These are phyloP conservation scores for Udeniomyces megalosporus DNA, from an alignment of 768 basidiomycete genomes.

Conservation along the genomic window DNA sequence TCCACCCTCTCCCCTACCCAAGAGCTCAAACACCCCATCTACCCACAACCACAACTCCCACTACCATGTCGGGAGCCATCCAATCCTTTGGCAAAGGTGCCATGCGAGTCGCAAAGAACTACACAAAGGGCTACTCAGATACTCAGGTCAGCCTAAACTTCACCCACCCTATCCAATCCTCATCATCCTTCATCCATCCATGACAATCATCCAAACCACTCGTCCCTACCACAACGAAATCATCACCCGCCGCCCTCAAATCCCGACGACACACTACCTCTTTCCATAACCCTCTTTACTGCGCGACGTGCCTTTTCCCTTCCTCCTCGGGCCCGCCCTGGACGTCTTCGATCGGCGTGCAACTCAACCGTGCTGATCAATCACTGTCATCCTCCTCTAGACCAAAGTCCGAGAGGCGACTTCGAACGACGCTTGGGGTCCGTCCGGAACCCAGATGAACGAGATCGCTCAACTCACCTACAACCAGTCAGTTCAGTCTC, in stretches of 20 bases:
- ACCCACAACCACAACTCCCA: no score
- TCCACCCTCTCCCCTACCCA: neutral
- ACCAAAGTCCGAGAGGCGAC: slow-evolving; percentile 92
- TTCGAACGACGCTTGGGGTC: slow-evolving; percentile 96
- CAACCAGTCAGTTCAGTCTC: slow-evolving; percentile 57
- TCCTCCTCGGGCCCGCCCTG: neutral
- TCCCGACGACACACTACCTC: neutral
- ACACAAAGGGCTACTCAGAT: slow-evolving; percentile 56
- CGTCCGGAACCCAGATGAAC: slow-evolving; percentile 96
- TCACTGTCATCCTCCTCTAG: slow-evolving; percentile 32
- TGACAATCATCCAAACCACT: no score
- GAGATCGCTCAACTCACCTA: slow-evolving; percentile 93
- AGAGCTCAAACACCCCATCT: no score
- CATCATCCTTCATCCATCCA: neutral
- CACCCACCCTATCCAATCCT: neutral
- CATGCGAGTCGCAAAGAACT: slow-evolving; percentile 13
- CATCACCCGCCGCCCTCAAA: neutral
- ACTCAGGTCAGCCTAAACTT: slow-evolving; percentile 21
- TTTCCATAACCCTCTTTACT: neutral
- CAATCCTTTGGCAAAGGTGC: slow-evolving; percentile 14
- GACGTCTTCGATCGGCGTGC: no score
- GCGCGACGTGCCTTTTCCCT: neutral
- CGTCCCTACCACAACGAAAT: neutral
- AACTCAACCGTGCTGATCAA: no score
- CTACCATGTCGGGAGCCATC: neutral